Evolutionary conservation across 441 rosid genomes (phyloP).

Genomic region (Dalechampia spathulata): DNA sequence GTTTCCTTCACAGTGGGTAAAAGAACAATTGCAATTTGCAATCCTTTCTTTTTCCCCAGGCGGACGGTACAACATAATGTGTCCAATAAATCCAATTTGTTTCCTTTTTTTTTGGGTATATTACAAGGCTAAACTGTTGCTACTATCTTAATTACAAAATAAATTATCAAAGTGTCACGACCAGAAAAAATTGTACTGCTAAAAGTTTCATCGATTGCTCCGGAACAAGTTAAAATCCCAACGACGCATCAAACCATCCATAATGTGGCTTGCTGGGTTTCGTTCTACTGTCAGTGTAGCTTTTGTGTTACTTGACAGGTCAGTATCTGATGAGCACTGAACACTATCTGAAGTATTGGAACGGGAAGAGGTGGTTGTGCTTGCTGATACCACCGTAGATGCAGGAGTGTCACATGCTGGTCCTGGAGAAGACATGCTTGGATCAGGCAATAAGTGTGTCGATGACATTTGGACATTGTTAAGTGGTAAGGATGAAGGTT

Average conservation of each 20-base stretch:
- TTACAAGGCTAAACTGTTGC: slow-evolving; percentile 24
- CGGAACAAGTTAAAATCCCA: slow-evolving; percentile 78
- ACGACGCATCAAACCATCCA: slow-evolving; percentile 80
- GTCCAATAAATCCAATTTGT: slow-evolving; percentile 18
- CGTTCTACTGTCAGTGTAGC: slow-evolving; percentile 70
- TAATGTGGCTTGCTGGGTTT: slow-evolving; percentile 54
- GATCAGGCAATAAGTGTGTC: slow-evolving; percentile 29
- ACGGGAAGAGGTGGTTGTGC: slow-evolving; percentile 27
- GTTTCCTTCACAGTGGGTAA: no score
- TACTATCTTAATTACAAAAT: slow-evolving; percentile 39
- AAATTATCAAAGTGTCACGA: slow-evolving; percentile 15
- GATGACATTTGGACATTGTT: slow-evolving; percentile 16
- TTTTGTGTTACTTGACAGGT: slow-evolving; percentile 63
- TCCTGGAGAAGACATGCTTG: no score
- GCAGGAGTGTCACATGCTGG: slow-evolving; percentile 24
- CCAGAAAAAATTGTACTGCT: no score
- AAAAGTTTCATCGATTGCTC: slow-evolving; percentile 35
- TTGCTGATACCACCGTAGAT: slow-evolving; percentile 24
- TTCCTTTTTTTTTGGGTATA: slow-evolving; percentile 15
- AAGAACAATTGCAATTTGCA: no score
- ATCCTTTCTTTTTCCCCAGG: slow-evolving; percentile 12
- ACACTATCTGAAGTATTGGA: slow-evolving; percentile 26
- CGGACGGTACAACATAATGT: no score
- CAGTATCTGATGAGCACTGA: slow-evolving; percentile 39
- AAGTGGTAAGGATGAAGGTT: slow-evolving; percentile 20